Percentiles rank a stretch among this genome's conserved stretches.
Evolutionary conservation across 176 grass and related monocot species (phyloP).

Genomic region (Bromus sterilis): DNA sequence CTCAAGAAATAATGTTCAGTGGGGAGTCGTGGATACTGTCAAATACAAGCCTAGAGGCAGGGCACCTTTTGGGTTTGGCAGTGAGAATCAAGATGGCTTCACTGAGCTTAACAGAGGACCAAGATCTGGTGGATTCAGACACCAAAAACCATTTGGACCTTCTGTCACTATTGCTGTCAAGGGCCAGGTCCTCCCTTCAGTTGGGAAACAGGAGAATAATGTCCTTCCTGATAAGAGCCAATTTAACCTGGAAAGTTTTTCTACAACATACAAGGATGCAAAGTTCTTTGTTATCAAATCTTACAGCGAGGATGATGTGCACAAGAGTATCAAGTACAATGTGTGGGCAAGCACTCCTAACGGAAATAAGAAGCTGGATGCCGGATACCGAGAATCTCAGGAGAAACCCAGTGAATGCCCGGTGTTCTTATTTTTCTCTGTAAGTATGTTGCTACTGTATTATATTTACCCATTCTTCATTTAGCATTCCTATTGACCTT

Average conservation of each 20-base stretch:
- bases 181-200: constrained; percentile 52
- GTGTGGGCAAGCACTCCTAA: constrained; percentile 96
- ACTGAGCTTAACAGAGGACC: constrained; percentile 84
- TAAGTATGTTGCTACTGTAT: constrained; percentile 25
- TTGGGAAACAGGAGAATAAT: constrained; percentile 36
- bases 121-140: constrained; percentile 70
- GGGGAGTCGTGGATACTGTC: constrained; percentile 41
- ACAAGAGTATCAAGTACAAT: constrained; percentile 96
- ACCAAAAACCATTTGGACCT: constrained; percentile 60
- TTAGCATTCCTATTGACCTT: not conserved
- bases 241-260: constrained; percentile 64
- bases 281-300: constrained; percentile 96
- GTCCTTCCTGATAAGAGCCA: constrained; percentile 49
- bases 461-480: not conserved
- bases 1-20: constrained; percentile 57
- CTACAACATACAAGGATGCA: constrained; percentile 62
- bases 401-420: constrained; percentile 68
- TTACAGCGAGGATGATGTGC: constrained; percentile 96
- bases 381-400: constrained; percentile 68
- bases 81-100: constrained; percentile 81
- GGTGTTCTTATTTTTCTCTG: constrained; percentile 95
- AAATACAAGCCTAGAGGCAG: constrained; percentile 74
- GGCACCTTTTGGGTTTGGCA: constrained; percentile 54
- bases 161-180: constrained; percentile 66
- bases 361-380: constrained; percentile 97